Evolutionary conservation across 1,139 yeast species (phyloP), one percentile per base, ranked within the genome.

Genomic region (Lodderomyces jiufengensis): DNA sequence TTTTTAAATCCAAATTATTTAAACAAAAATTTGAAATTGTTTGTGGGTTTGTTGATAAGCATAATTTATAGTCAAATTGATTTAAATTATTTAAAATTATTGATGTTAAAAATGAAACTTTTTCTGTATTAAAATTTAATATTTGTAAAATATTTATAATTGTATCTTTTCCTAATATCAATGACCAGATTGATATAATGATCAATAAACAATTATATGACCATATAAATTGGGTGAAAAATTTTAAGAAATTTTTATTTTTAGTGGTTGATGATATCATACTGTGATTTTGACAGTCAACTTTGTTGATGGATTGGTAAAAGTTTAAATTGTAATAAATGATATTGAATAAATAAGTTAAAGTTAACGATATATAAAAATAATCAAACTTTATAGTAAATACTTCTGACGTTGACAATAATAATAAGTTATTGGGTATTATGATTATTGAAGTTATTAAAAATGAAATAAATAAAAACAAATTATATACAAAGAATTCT

Each of bases 151-250:
- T 31, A 41, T 57, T 60, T 26, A 51, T 38, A 13, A 59, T 40
- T 2, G 53, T 44, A 40, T 62, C 65, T 24, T 50, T 50, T 24
- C 51, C 50, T 9, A 57, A 35, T 8, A 53, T 35, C 41, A 54
- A 33, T 12, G 46, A 40, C 10, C 38, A 32, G 24, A 46, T 42
- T 7, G 52, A 29, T 5, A 47, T n/a, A 5, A 42, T 21, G 10
- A 57, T 28, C 9, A 57, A 43, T 11, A 48, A 33, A 34, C 56
- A 48, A 32, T 50, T 37, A 42, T 60, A 59, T 24, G 48, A 40
- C 60, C 60, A 56, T 7, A 49, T 44, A 36, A 57, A 55, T 32
- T 48, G 44, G 29, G 49, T 34, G 15, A 52, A 32, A 12, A 38
- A 12, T 11, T 24, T 26, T 20, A 25, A 11, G n/a, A 34, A 31